phyloP scores from a whole-genome alignment of 192 early-diverging fungal genomes.

The Coemansia sp. region DNA sequence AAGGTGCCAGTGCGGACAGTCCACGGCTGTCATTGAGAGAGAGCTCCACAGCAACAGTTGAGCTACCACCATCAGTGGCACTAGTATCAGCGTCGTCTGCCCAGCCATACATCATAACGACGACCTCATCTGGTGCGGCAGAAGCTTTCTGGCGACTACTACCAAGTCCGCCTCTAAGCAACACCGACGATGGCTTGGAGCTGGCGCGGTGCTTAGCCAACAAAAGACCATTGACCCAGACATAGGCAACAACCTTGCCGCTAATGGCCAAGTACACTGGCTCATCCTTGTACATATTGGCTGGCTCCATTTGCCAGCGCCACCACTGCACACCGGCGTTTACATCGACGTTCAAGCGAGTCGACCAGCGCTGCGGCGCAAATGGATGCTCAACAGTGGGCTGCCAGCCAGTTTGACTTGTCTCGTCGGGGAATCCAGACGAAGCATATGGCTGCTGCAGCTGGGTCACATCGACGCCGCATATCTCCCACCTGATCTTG shows the following conservation, averaged over 20 bases:
- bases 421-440: constrained; percentile 77
- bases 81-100: constrained; percentile 32
- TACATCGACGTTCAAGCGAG: constrained; percentile 23
- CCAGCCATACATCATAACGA: constrained; percentile 54
- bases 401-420: constrained; percentile 48
- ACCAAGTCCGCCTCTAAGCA: constrained; percentile 29
- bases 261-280: constrained; percentile 68
- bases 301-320: constrained; percentile 25
- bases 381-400: constrained; percentile 33
- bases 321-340: constrained; percentile 54
- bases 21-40: constrained; percentile 12
- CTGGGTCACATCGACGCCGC: constrained; percentile 74
- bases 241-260: constrained; percentile 70
- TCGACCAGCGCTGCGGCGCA: constrained; percentile 41
- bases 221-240: constrained; percentile 70
- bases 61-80: constrained; percentile 1
- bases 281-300: constrained; percentile 22
- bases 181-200: constrained; percentile 18
- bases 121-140: constrained; percentile 13
- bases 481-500: constrained; percentile 63
- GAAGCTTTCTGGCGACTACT: neutral
- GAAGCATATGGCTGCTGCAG: constrained; percentile 63
- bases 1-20: neutral
- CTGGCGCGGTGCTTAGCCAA: constrained; percentile 73
- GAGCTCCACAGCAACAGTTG: constrained; percentile 30